Percentiles rank a stretch among this genome's conserved stretches.
These are phyloP conservation scores for Malus asiatica DNA, from an alignment of 306 rosid species.

Conservation along the genomic window DNA sequence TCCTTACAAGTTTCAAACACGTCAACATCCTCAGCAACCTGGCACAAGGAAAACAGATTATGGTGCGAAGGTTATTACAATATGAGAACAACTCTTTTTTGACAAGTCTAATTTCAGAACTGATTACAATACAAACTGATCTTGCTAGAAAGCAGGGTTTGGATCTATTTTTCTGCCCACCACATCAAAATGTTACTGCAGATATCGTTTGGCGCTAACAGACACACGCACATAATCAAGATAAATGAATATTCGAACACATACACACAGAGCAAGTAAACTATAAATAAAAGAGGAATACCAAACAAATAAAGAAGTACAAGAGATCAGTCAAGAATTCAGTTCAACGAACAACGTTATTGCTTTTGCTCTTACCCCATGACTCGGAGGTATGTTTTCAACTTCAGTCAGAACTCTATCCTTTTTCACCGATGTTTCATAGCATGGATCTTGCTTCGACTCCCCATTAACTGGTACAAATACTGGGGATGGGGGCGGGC, in stretches of 20 bases:
- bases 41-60: constrained; percentile 15
- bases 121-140: neutral
- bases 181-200: neutral
- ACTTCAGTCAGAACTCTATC: constrained; percentile 57
- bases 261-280: neutral
- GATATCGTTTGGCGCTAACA: neutral
- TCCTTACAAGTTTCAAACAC: constrained; percentile 36
- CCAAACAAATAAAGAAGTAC: neutral
- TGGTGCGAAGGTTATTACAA: neutral
- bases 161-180: constrained; percentile 1
- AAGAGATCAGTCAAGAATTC: neutral
- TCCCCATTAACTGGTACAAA: constrained; percentile 64
- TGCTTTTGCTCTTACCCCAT: constrained; percentile 37
- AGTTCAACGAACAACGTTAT: neutral
- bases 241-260: neutral
- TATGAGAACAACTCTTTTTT: neutral
- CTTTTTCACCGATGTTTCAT: constrained; percentile 41
- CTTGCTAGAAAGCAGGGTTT: neutral
- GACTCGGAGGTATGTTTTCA: constrained; percentile 68
- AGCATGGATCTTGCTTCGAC: constrained; percentile 44
- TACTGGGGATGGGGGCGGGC: constrained; percentile 59
- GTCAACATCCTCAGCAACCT: constrained; percentile 47
- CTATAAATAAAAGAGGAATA: neutral
- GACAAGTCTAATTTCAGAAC: neutral
- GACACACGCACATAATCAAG: neutral